Percentiles rank a stretch among this genome's conserved stretches.
These are phyloP conservation scores for Claviceps sp. DNA, from an alignment of 2,329 filamentous ascomycete species.

Conservation along the genomic window DNA sequence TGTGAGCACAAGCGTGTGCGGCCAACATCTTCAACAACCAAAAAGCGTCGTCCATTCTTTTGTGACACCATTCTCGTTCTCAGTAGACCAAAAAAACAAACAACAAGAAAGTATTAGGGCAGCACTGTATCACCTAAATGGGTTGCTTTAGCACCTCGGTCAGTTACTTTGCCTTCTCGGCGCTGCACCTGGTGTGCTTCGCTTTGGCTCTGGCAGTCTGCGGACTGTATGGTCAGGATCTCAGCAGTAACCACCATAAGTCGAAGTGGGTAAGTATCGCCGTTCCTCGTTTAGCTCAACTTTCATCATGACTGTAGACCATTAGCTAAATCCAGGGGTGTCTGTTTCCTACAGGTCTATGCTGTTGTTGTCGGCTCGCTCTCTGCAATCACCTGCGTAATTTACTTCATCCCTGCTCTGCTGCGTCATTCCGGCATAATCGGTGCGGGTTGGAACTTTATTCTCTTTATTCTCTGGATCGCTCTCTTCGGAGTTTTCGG, in stretches of 20 bases:
- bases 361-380: conserved; percentile 58
- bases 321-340: conserved; percentile 1
- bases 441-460: conserved; percentile 53
- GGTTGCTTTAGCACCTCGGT: conserved; percentile 28
- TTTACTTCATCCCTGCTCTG: conserved; percentile 54
- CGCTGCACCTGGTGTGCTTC: conserved; percentile 64
- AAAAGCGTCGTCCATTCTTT: not conserved
- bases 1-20: not conserved
- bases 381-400: conserved; percentile 46
- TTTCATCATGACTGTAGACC: not conserved
- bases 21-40: not conserved
- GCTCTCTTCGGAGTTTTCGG: conserved; percentile 75
- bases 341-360: conserved; percentile 39
- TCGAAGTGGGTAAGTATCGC: conserved; percentile 53
- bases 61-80: not conserved
- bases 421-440: conserved; percentile 31
- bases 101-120: not conserved
- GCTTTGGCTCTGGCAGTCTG: conserved; percentile 63
- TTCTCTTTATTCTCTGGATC: conserved; percentile 69
- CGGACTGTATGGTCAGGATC: conserved; percentile 63
- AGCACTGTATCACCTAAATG: conserved; percentile 20
- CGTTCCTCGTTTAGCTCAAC: not conserved
- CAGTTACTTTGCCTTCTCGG: conserved; percentile 41
- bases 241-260: conserved; percentile 43
- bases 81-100: not conserved